Evolutionary conservation across 73 alveolate species (phyloP), one percentile per base, ranked within the genome.

Genomic region (Effrenium voratum): DNA sequence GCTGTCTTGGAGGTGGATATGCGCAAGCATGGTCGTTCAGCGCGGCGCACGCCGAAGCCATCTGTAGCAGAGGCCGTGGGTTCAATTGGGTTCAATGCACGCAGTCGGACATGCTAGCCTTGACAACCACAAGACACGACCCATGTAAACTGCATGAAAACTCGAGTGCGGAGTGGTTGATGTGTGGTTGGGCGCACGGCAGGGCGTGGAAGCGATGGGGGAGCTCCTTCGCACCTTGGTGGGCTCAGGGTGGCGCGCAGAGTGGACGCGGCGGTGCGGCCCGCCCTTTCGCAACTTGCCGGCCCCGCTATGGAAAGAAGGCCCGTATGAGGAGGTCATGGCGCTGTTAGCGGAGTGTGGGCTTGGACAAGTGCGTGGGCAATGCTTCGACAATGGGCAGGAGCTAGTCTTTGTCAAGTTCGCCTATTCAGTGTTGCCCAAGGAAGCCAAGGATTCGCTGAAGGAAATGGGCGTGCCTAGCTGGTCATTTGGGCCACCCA

Each of bases 1-100:
- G 85, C 85, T 19, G 52, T 73, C 55, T 73, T 73, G 47, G 85
- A 73, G 28, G 52, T 40, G n/a, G 85, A 73, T 24, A 73, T 40
- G 52, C 85, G 85, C 24, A 12, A 30, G 40, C 40, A 28, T 13
- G 43, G 15, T 66, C 79, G 79, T 13, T 66, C 30, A 52, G 63
- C 63, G 19, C 63, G 63, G 63, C 63, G 8, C 8, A 8, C 63
- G 63, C 63, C 63, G 26, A 52, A 52, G 63, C 8, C 26, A 19
- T 19, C 63, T 12, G 40, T 49, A 19, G 8, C 63, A 8, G 63
- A 52, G n/a, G n/a, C 38, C 10, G 12, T 15, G 40, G 41, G 40
- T 12, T 4, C 41, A 30, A 15, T n/a, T n/a, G 40, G n/a, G n/a
- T 30, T 8, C 5, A 63, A 34, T 12, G n/a, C 22, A 4, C 32